These are phyloP conservation scores for Trichomonas vaginalis DNA, from an alignment of 208 protist species.

Conservation along the genomic window DNA sequence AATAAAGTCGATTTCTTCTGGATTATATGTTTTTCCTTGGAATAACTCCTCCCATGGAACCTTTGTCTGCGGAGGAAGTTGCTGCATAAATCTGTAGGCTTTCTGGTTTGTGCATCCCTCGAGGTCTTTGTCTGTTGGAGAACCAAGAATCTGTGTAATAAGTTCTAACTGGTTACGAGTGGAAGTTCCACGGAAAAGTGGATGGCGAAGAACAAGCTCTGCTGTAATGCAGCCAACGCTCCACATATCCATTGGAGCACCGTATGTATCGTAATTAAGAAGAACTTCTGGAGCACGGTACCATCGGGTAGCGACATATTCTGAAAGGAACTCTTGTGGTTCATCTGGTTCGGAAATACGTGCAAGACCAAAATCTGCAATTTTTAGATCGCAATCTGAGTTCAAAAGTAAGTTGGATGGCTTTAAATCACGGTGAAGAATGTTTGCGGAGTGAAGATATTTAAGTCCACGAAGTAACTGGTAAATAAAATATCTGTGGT, in stretches of 20 bases:
- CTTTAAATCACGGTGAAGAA: slow-evolving; percentile 81
- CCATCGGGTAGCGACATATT: slow-evolving; percentile 52
- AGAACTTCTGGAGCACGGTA: slow-evolving; percentile 54
- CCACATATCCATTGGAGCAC: slow-evolving; percentile 53
- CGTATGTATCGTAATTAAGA: slow-evolving; percentile 44
- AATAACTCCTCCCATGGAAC: slow-evolving; percentile 35
- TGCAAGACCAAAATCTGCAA: slow-evolving; percentile 60
- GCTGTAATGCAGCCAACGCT: slow-evolving; percentile 48
- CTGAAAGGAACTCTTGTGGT: neutral
- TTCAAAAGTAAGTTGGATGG: slow-evolving; percentile 80
- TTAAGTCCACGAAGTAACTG: slow-evolving; percentile 70
- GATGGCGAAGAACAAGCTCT: slow-evolving; percentile 38
- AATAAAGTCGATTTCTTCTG: slow-evolving; percentile 36
- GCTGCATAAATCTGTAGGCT: slow-evolving; percentile 62
- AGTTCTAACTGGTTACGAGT: slow-evolving; percentile 25
- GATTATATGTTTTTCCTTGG: neutral
- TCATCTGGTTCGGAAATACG: slow-evolving; percentile 25
- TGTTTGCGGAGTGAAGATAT: slow-evolving; percentile 69
- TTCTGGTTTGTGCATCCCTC: slow-evolving; percentile 50
- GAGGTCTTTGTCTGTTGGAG: slow-evolving; percentile 60
- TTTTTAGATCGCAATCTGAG: slow-evolving; percentile 81
- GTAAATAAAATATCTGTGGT: slow-evolving; percentile 82
- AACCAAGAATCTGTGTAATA: slow-evolving; percentile 65
- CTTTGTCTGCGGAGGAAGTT: slow-evolving; percentile 44
- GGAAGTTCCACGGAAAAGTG: slow-evolving; percentile 17